phyloP scores from a whole-genome alignment of 2,329 filamentous ascomycete genomes.

The Penicillium aurantiogriseum region DNA sequence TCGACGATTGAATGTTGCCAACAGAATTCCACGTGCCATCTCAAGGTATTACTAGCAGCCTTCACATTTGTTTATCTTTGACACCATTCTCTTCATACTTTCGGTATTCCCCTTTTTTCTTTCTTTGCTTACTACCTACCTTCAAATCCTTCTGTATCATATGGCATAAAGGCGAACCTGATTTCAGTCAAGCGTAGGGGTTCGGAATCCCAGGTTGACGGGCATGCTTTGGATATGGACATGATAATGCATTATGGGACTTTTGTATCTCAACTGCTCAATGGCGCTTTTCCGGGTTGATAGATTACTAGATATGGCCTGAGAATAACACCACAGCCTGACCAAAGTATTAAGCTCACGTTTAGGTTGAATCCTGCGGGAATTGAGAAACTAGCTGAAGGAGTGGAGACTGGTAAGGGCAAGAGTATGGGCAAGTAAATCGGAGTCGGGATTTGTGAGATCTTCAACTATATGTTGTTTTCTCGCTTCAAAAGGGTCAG shows the following conservation, averaged over 20 bases:
- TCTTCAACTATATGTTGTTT: too few species aligned
- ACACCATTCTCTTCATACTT: background rate
- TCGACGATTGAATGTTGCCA: constrained; percentile 54
- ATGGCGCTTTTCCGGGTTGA: background rate
- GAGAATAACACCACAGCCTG: background rate
- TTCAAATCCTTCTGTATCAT: constrained; percentile 15
- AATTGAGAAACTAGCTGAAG: background rate
- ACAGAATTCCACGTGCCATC: background rate
- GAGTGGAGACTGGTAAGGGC: too few species aligned
- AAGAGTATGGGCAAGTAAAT: too few species aligned
- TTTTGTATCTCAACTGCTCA: background rate
- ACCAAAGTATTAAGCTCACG: background rate
- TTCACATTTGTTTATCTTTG: background rate
- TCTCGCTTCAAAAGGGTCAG: too few species aligned
- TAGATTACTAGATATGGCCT: background rate
- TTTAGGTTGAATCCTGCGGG: background rate
- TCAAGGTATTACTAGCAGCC: background rate
- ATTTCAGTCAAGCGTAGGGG: background rate
- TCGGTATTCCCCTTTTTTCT: constrained; percentile 7
- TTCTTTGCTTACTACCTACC: background rate
- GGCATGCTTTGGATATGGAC: background rate
- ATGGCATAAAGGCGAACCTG: constrained; percentile 13
- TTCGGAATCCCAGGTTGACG: background rate
- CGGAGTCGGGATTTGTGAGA: too few species aligned
- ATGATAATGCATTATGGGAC: background rate